phyloP scores from a whole-genome alignment of 108 stramenopile species.

The Discostella pseudostelligera region DNA sequence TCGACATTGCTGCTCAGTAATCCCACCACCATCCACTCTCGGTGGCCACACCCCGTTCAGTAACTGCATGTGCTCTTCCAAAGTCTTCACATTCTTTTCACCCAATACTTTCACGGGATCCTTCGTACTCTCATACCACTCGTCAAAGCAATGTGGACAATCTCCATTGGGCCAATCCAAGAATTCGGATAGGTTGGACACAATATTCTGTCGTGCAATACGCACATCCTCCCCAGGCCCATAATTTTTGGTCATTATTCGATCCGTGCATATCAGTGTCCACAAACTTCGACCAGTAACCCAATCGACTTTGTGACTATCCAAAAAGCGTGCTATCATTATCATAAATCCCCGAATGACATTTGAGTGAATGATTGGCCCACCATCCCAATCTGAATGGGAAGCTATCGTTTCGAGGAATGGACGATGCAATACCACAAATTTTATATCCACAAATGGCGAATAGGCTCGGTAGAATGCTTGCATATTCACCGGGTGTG shows the following conservation, averaged over 20 bases:
- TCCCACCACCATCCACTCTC: constrained; percentile 4
- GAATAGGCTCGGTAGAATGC: constrained; percentile 23
- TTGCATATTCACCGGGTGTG: constrained; percentile 21
- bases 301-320: constrained; percentile 7
- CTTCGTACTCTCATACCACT: constrained; percentile 22
- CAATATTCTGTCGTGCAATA: neutral
- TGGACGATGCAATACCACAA: constrained; percentile 29
- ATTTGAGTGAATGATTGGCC: constrained; percentile 14
- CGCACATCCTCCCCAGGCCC: neutral
- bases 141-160: constrained; percentile 32
- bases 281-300: constrained; percentile 13
- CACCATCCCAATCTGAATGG: constrained; percentile 13
- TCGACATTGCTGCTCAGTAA: constrained; percentile 1
- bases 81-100: neutral
- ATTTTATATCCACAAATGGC: constrained; percentile 27
- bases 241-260: constrained; percentile 11
- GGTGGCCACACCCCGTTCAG: constrained; percentile 29
- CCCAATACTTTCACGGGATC: constrained; percentile 6
- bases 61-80: constrained; percentile 9
- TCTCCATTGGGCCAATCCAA: constrained; percentile 21
- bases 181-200: constrained; percentile 8
- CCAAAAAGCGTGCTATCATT: constrained; percentile 17
- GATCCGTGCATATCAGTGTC: constrained; percentile 14
- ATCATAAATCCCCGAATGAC: constrained; percentile 22
- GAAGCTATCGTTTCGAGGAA: constrained; percentile 23